Base-by-base conservation (phyloP, 2,329 filamentous ascomycete species). In the Trichoderma hamatum region DNA sequence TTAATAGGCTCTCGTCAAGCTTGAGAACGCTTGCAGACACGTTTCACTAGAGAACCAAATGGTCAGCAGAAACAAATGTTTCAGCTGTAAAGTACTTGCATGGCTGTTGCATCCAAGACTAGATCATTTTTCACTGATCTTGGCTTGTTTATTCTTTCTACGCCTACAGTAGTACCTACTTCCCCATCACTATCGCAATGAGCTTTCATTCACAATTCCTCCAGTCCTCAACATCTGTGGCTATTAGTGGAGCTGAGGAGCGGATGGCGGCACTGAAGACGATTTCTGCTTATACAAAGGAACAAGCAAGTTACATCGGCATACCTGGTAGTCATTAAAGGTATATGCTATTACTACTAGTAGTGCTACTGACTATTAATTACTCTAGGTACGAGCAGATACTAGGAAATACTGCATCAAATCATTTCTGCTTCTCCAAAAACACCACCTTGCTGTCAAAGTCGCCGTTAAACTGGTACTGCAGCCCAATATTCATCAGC, bases 401-500 rank as follows among this genome's bases (percentile, higher is more conserved):
- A 30, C 30, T n/a, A 30, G 9, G 30, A 30, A 30, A 30, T 30
- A 5, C 30, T 30, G 9, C 36, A 5, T 61, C 61, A 70, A 7
- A 6, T 28, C n/a, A 54, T 26, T 26, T 51, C 32, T 71, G 67
- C 72, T 72, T 88, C 71, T 87, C 81, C 68, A 90, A 72, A 64
- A 86, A 82, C 6, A 90, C 80, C 34, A 90, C 78, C 72, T 81
- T 82, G 72, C 88, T 90, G 71, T 86, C 82, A 71, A 87, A 89
- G 72, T 89, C 87, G 0, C 77, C 79, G 0, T 78, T 73, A 71
- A 88, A 85, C 5, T 76, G 72, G 75, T 84, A 81, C 76, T 89
- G 86, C 46, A 91, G 73, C 0, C 88, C 89, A 1, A 82, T 81
- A 71, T 88, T 90, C 86, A 90, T 89, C 73, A 90, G 79, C 9